phyloP scores from a whole-genome alignment of 1,284 basidiomycete genomes.

The Chalciporus sp. region DNA sequence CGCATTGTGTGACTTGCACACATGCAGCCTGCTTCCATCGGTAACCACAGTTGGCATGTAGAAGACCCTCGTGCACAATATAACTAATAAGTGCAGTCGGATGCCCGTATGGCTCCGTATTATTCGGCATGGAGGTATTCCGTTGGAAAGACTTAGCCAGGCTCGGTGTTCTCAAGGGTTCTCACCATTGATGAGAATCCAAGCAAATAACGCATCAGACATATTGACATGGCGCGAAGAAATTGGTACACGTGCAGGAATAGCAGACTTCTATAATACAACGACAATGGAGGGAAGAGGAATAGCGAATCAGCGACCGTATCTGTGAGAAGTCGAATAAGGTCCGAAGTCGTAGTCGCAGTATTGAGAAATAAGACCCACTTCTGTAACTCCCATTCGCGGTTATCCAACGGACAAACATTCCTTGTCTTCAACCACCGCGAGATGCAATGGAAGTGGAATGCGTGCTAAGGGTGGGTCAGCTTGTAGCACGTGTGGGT shows the following conservation, averaged over 20 bases:
- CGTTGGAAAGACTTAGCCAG: not conserved
- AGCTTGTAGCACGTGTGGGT: not conserved
- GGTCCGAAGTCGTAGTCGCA: not conserved
- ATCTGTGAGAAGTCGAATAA: conserved; percentile 19
- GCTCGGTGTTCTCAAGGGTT: not conserved
- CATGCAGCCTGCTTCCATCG: not conserved
- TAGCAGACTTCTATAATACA: conserved; percentile 24
- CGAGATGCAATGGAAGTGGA: conserved; percentile 99
- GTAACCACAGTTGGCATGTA: not conserved
- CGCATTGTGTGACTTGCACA: not conserved
- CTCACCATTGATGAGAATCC: not conserved
- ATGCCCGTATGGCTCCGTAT: not conserved
- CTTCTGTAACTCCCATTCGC: conserved; percentile 95
- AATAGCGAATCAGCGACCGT: conserved; percentile 29
- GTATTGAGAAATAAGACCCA: conserved; percentile 41
- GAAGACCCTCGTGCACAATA: not conserved
- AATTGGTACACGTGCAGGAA: conserved; percentile 17
- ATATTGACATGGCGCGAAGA: not conserved
- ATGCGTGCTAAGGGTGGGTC: conserved; percentile 79
- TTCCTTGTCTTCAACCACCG: conserved; percentile 99
- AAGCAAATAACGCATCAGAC: not conserved
- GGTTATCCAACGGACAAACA: conserved; percentile 97
- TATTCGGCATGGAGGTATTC: not conserved
- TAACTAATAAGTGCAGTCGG: not conserved
- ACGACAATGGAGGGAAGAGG: not conserved